Base-by-base conservation (phyloP, 2,329 filamentous ascomycete genomes). In the Grosmannia serpens region DNA sequence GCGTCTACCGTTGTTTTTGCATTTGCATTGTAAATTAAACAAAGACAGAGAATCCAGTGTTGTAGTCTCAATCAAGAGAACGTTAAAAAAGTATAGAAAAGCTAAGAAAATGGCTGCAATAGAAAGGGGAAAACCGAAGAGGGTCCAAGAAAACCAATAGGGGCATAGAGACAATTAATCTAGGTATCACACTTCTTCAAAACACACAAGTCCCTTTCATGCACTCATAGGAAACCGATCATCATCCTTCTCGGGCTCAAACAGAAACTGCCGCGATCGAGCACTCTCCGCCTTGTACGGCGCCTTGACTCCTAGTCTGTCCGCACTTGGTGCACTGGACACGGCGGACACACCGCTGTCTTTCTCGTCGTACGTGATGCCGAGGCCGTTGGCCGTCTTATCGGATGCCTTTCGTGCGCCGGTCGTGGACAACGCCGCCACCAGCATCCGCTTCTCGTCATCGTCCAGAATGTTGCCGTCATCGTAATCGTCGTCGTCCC, bases 281-380 rank as follows among this genome's bases (percentile, higher is more conserved):
- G 70, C 65, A 59, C 70, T 71, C 33, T 71, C 70, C 1, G 66
- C 64, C 57, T 66, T 67, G 52, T 65, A 66, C 17, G 69, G 61
- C 29, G 70, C 57, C 63, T 73, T 72, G 60, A 3, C 38, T 5
- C 55, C 58, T 2, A 26, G 13, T 26, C 29, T 52, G 15, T 73
- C 51, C 17, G 29, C 22, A 38, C 31, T 38, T 3, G 31, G 31
- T 15, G 31, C n/a, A 41, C 35, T 31, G 3, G 53, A 71, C 47
- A 73, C 61, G 15, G 68, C 70, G 10, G 69, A 69, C 56, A 72
- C 64, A 31, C 70, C 71, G 64, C 70, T 73, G 63, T 73, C 71
- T 26, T 73, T 68, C 61, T 73, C 71, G 57, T 68, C 68, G 58
- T 71, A 72, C 6, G 69, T 69, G 60, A 74, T 73, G 20, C 71